phyloP scores from a whole-genome alignment of 2,329 filamentous ascomycete species.

The Ceratocystis diversiconidia region DNA sequence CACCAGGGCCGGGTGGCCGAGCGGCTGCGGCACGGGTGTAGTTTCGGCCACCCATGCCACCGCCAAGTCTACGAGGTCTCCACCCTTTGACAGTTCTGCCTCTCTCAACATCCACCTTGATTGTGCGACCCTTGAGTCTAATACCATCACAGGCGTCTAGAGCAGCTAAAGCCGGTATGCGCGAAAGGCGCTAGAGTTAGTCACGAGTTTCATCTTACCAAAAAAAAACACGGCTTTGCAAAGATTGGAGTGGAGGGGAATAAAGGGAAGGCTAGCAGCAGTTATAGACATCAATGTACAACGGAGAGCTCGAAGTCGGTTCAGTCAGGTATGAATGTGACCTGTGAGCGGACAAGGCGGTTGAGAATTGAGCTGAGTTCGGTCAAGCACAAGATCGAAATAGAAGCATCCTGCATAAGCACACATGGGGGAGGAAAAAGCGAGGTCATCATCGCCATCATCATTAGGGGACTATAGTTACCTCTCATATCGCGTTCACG shows the following conservation, averaged over 20 bases:
- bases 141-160: conserved; percentile 76
- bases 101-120: conserved; percentile 91
- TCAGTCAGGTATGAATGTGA: conserved; percentile 2
- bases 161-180: conserved; percentile 56
- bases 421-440: conserved; percentile 24
- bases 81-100: conserved; percentile 88
- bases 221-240: conserved; percentile 20
- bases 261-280: not conserved
- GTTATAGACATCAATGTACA: not conserved
- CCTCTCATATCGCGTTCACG: conserved; percentile 98
- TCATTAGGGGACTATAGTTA: conserved; percentile 39
- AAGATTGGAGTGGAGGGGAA: not conserved
- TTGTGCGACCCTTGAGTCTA: conserved; percentile 78
- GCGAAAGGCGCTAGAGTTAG: conserved; percentile 51
- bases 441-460: conserved; percentile 20
- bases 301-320: not conserved
- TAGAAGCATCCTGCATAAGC: conserved; percentile 20
- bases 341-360: not conserved
- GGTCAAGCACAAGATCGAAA: conserved; percentile 20
- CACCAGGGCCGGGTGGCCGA: conserved; percentile 52
- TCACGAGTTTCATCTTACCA: conserved; percentile 41
- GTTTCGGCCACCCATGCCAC: conserved; percentile 78
- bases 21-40: conserved; percentile 73
- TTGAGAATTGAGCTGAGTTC: not conserved
- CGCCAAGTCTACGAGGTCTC: conserved; percentile 82